Evolutionary conservation across 2,329 filamentous ascomycete genomes (phyloP).

Genomic region (Paracoccidioides lutzii): DNA sequence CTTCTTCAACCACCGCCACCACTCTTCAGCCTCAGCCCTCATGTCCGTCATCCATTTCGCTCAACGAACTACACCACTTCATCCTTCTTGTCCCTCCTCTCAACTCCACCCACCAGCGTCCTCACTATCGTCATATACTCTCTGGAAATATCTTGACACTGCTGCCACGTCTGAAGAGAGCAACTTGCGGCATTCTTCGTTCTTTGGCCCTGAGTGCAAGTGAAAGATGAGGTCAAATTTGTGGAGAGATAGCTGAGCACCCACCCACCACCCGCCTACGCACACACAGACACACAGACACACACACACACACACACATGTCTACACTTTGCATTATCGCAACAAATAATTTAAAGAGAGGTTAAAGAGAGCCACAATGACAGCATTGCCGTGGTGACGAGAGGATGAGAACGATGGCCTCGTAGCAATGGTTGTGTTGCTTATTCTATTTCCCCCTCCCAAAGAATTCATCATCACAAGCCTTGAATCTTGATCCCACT

Average conservation of each 20-base stretch:
- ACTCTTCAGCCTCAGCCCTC: neutral
- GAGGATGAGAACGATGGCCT: too few relatives aligned
- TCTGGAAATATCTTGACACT: neutral
- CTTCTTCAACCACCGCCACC: neutral
- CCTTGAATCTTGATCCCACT: too few relatives aligned
- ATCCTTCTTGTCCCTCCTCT: neutral
- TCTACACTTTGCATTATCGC: neutral
- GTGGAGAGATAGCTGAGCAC: neutral
- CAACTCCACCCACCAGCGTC: neutral
- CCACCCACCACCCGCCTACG: neutral
- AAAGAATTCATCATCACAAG: too few relatives aligned
- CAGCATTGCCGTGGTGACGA: too few relatives aligned
- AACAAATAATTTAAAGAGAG: too few relatives aligned
- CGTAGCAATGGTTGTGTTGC: too few relatives aligned
- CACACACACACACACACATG: neutral
- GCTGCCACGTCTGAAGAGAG: neutral
- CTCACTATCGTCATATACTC: neutral
- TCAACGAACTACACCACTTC: neutral
- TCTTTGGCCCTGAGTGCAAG: neutral
- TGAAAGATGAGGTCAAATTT: neutral
- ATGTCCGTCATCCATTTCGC: neutral
- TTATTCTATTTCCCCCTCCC: too few relatives aligned
- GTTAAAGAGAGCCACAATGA: too few relatives aligned
- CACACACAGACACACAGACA: neutral
- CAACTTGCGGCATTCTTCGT: neutral